Evolutionary conservation across 495 filamentous ascomycete species (phyloP), one percentile per base, ranked within the genome.

Genomic region (Penicillium psychrofluorescens): DNA sequence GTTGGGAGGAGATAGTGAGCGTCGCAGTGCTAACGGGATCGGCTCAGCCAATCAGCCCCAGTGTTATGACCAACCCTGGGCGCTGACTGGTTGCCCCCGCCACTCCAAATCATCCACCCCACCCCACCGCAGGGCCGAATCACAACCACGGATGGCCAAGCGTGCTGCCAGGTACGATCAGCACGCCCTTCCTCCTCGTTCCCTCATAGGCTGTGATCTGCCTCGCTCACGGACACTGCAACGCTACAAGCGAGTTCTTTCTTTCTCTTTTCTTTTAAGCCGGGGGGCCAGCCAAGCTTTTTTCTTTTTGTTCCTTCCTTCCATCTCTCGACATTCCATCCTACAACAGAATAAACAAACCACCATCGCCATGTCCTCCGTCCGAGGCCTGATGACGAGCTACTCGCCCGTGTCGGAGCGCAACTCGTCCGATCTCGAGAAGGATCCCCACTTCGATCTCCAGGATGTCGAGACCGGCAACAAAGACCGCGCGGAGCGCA

Each of bases 391-490:
- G 9, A 63, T 73, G 39, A 58, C 66, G 8, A 61, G 46, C 44
- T 72, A 72, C 42, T 60, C 65, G 1, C 60, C 55, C 16, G 40
- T 71, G 36, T 55, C 67, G 10, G 66, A 66, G 32, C 55, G 50
- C 27, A 36, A 38, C 16, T 48, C 61, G 11, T 49, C 56, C 22
- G 42, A 61, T 15, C 22, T 22, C 22, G 67, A 72, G 35, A 71
- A 73, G 38, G 56, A 61, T 10, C 15, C 39, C 35, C 49, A 54
- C 13, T 2, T 45, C 28, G 48, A 62, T 33, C 50, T 45, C 33
- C 35, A 56, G 1, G 51, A 60, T 35, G 41, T 52, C 6, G 58
- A 56, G 28, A 42, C 46, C n/a, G 60, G 61, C 11, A 35, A 50
- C 14, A 48, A 56, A 31, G 46, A 50, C 11, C 12, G 16, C 29